These are phyloP conservation scores for Apiotrichum gamsii DNA, from an alignment of 1,284 basidiomycete species.

Conservation along the genomic window DNA sequence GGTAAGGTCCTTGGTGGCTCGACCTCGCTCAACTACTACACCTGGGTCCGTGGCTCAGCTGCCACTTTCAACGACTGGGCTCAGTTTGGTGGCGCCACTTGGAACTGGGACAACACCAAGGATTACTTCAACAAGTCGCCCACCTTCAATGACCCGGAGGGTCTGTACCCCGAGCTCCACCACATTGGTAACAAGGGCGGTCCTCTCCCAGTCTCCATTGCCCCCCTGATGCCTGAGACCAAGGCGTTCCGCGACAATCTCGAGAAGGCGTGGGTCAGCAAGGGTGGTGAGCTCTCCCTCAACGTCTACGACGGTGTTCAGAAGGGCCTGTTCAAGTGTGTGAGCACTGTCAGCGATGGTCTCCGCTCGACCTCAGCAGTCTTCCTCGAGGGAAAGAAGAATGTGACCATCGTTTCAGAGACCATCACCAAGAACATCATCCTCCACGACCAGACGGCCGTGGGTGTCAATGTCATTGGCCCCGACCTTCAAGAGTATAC, in stretches of 20 bases:
- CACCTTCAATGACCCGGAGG: conserved; percentile 11
- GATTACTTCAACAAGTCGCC: conserved; percentile 15
- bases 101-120: conserved; percentile 9
- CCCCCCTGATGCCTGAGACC: conserved; percentile 9
- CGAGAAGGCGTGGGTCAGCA: conserved; percentile 8
- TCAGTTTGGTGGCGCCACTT: conserved; percentile 5
- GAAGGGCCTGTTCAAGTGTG: conserved; percentile 9
- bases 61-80: conserved; percentile 55
- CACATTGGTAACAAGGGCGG: conserved; percentile 1
- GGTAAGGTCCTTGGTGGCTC: conserved; percentile 59
- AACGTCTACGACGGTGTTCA: conserved; percentile 7
- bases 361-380: conserved; percentile 7
- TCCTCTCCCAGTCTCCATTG: conserved; percentile 9
- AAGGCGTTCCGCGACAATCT: conserved; percentile 12
- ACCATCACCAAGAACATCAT: conserved; percentile 9
- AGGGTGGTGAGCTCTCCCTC: conserved; percentile 7
- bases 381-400: conserved; percentile 9
- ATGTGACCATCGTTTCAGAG: conserved; percentile 6
- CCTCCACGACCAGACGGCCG: conserved; percentile 9
- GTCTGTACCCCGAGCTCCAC: neutral
- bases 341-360: conserved; percentile 10
- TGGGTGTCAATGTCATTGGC: conserved; percentile 11
- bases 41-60: conserved; percentile 55
- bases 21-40: conserved; percentile 57
- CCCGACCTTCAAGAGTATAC: conserved; percentile 10